Percentiles rank a stretch among this genome's conserved stretches.
phyloP scores from a whole-genome alignment of 331 rosid species.

The Telfairia occidentalis region DNA sequence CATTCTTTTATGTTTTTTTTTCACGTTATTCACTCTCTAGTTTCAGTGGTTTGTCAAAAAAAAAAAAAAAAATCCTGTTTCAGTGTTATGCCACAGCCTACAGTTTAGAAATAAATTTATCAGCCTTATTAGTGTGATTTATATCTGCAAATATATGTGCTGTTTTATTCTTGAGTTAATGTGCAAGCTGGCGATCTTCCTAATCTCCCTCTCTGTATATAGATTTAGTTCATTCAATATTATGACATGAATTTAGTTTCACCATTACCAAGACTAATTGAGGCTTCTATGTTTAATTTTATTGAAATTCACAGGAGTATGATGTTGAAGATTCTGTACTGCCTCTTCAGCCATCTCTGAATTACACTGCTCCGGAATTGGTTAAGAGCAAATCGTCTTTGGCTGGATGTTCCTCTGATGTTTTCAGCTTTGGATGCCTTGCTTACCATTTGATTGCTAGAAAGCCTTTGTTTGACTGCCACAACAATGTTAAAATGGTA shows the following conservation, averaged over 20 bases:
- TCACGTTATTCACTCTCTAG: background rate
- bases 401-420: constrained; percentile 61
- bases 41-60: background rate
- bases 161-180: background rate
- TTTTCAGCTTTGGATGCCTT: constrained; percentile 94
- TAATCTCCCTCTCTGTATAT: background rate
- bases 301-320: constrained; percentile 57
- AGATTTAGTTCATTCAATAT: background rate
- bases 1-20: background rate
- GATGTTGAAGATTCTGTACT: constrained; percentile 87
- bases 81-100: background rate
- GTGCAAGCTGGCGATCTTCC: background rate
- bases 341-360: constrained; percentile 85
- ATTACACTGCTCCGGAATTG: constrained; percentile 93
- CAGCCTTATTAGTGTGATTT: background rate
- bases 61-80: background rate
- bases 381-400: constrained; percentile 50
- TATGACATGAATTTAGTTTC: background rate
- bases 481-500: constrained; percentile 95
- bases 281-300: constrained; percentile 4
- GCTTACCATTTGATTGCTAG: constrained; percentile 83
- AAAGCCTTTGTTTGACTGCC: constrained; percentile 83
- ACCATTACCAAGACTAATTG: background rate
- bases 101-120: background rate
- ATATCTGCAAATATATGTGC: background rate